Evolutionary conservation across 352 stramenopile species (phyloP), one percentile per base, ranked within the genome.

Genomic region (Globisporangium radiosum): DNA sequence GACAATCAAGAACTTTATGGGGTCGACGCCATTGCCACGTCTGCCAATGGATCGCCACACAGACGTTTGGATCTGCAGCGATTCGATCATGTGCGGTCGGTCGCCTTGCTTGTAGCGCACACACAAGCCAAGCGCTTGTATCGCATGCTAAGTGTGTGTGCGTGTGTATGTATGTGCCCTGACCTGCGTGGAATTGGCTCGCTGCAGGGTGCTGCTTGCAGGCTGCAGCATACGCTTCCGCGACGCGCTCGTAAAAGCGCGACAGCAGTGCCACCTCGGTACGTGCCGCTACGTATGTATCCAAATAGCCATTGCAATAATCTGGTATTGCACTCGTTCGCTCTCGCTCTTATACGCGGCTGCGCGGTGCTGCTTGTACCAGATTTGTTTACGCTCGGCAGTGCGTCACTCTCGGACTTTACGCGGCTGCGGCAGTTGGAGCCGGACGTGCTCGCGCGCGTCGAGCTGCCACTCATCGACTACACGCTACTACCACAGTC

Each of bases 361-460:
- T 1, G 44, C 40, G 17, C 40, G 54, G 45, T 59, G 17, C n/a
- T 8, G 40, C 25, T 9, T 19, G 49, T 13, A 40, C 10, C 43
- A 91, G 81, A 91, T 59, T 61, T 91, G 38, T 88, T 91, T 56
- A 78, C 69, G 6, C 56, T 86, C n/a, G 81, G 81, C n/a, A 86
- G 81, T 40, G 78, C 78, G 11, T 91, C 81, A 15, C 72, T 91
- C 48, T 77, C 70, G 10, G 81, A 91, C 54, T 91, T 91, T 47
- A 69, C 75, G 52, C 71, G 77, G 3, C 73, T 91, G 48, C 76
- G 77, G 10, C 71, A 71, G 49, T 33, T 82, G 4, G 56, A 75
- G 8, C 73, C 81, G 1, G 54, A 54, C 7, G 68, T 75, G 38
- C 66, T 91, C 40, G 65, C 64, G 15, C 77, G 81, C 36, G 67